Conservation (phyloP, 306 rosid species). For the Quercus suber region DNA sequence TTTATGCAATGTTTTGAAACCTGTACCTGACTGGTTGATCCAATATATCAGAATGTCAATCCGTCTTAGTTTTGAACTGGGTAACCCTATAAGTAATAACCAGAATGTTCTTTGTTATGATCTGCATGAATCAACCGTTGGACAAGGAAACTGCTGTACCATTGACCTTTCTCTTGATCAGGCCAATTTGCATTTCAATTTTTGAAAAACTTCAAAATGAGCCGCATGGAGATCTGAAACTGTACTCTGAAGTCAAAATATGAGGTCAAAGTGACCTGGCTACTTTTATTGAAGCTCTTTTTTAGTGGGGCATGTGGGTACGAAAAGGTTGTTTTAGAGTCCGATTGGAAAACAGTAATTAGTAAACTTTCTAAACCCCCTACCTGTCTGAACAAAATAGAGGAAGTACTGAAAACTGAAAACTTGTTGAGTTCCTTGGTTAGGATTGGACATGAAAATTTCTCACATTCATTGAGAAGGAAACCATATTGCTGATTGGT, state of each 20-base stretch:
- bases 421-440: no score
- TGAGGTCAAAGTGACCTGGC: not conserved
- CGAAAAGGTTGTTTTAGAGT: no score
- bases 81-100: not conserved
- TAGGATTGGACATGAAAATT: no score
- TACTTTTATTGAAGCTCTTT: not conserved
- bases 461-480: no score
- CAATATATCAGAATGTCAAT: not conserved
- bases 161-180: not conserved
- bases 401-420: no score
- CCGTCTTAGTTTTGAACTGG: not conserved
- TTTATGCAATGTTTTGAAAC: conserved; percentile 18
- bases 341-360: no score
- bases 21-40: not conserved
- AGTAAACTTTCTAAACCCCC: no score
- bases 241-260: not conserved
- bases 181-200: not conserved
- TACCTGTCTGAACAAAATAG: no score
- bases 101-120: not conserved
- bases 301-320: not conserved
- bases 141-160: not conserved
- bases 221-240: not conserved
- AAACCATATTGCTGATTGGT: no score
- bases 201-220: not conserved
- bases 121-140: not conserved